phyloP scores from a whole-genome alignment of 768 basidiomycete species.

The Hygrophorus russula region DNA sequence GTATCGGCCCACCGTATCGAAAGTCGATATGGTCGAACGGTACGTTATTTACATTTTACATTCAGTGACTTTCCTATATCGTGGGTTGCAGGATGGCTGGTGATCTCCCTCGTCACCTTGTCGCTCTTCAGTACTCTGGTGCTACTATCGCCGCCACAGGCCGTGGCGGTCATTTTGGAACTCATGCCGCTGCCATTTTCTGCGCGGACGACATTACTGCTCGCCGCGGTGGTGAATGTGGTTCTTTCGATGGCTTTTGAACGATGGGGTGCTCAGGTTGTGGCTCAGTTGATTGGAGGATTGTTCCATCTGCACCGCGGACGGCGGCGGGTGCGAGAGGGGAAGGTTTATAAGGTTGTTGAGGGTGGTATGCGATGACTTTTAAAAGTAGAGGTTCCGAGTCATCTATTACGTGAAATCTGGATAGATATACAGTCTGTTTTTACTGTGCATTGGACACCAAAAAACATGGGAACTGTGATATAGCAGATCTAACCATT shows the following conservation, averaged over 20 bases:
- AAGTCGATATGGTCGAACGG: conserved; percentile 94
- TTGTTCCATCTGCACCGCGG: conserved; percentile 30
- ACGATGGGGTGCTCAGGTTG: conserved; percentile 50
- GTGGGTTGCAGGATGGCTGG: conserved; percentile 55
- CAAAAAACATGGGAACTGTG: too few species aligned
- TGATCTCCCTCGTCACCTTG: conserved; percentile 63
- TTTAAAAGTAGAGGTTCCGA: background rate
- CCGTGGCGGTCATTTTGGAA: conserved; percentile 52
- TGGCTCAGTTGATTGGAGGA: conserved; percentile 44
- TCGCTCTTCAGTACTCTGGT: conserved; percentile 67
- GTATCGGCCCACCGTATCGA: conserved; percentile 94
- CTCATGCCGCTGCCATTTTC: conserved; percentile 63
- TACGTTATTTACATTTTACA: conserved; percentile 23
- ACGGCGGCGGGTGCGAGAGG: conserved; percentile 42
- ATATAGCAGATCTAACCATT: too few species aligned
- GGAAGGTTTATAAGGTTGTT: conserved; percentile 79
- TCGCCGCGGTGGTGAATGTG: conserved; percentile 61
- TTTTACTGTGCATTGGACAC: conserved; percentile 7
- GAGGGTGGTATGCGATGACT: conserved; percentile 53
- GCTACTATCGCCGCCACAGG: conserved; percentile 57
- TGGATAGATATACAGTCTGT: background rate
- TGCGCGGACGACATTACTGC: conserved; percentile 61
- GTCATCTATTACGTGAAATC: background rate
- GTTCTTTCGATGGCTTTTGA: conserved; percentile 66
- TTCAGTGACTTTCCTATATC: background rate